Evolutionary conservation across 2,329 filamentous ascomycete species (phyloP), one percentile per base, ranked within the genome.

Genomic region (Ceratocystis smalleyi): DNA sequence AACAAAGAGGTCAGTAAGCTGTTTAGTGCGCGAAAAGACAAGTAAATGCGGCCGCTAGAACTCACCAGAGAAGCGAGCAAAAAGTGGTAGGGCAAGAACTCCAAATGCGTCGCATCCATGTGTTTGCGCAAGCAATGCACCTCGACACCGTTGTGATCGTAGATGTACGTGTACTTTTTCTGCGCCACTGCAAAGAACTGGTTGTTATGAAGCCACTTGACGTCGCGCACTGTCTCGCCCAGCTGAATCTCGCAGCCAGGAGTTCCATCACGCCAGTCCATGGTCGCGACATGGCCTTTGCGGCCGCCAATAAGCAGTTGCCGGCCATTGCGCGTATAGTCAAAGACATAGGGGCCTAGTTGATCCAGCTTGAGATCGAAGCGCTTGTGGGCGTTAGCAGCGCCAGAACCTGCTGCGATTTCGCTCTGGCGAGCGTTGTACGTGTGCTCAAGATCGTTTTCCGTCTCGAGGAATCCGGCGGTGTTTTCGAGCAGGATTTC

Each of bases 131-230:
- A 76, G 72, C 89, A 91, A 74, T 99, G 94, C 64, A 99, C 77
- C 76, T 99, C 94, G 22, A 96, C 88, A 62, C 94, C 94, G 65
- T 89, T 83, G 65, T 84, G 81, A 71, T 96, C 94, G 77, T 99
- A 99, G 68, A 99, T 96, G 77, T 96, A 99, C 68, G 94, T 89
- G 69, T 94, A 87, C 75, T 92, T 94, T 79, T 96, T 96, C 76
- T 99, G 92, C 55, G 94, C 91, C 12, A 96, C 90, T 0, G 92
- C 92, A 75, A 97, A 96, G 75, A 84, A 88, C 69, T 96, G 90
- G 73, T 94, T 91, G 73, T 96, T 96, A 76, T 96, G 91, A 70
- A 97, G 79, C 88, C 91, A 99, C 72, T 86, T 87, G 30, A 87
- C 87, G 75, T 96, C 92, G 62, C 92, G 81, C 12, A 97, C 81